Evolutionary conservation across 1,139 yeast genomes (phyloP).

Genomic region (Candida tropicalis): DNA sequence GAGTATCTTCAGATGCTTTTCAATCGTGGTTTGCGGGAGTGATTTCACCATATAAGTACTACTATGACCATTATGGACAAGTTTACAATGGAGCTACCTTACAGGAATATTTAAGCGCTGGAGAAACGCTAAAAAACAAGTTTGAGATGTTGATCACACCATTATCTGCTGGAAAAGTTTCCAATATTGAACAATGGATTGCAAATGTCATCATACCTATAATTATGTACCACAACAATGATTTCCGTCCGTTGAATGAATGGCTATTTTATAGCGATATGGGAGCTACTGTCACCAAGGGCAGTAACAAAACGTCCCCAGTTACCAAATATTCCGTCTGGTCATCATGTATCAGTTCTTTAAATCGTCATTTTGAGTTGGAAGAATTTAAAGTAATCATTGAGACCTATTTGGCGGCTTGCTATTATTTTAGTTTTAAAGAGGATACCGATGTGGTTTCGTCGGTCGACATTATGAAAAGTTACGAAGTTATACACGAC

Average conservation of each 20-base stretch:
- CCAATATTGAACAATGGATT: conserved; percentile 29
- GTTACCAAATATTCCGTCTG: conserved; percentile 27
- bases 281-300: not conserved
- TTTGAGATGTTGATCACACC: conserved; percentile 31
- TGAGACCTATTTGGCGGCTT: conserved; percentile 26
- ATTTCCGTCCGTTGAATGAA: conserved; percentile 26
- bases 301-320: not conserved
- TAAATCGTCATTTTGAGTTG: conserved; percentile 18
- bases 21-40: conserved; percentile 32
- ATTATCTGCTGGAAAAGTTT: conserved; percentile 19
- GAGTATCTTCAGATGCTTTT: conserved; percentile 23
- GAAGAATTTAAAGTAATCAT: conserved; percentile 20
- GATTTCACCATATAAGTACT: conserved; percentile 33
- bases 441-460: conserved; percentile 21
- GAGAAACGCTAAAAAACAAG: conserved; percentile 22
- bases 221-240: conserved; percentile 21
- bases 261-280: conserved; percentile 28
- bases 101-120: conserved; percentile 19
- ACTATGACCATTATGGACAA: conserved; percentile 30
- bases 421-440: conserved; percentile 28
- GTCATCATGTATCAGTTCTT: conserved; percentile 25
- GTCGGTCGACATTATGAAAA: conserved; percentile 32
- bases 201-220: conserved; percentile 34
- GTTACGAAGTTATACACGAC: conserved; percentile 32
- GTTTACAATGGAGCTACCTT: conserved; percentile 17